phyloP scores from a whole-genome alignment of 768 basidiomycete species.

The Leucocoprinus leucothites region DNA sequence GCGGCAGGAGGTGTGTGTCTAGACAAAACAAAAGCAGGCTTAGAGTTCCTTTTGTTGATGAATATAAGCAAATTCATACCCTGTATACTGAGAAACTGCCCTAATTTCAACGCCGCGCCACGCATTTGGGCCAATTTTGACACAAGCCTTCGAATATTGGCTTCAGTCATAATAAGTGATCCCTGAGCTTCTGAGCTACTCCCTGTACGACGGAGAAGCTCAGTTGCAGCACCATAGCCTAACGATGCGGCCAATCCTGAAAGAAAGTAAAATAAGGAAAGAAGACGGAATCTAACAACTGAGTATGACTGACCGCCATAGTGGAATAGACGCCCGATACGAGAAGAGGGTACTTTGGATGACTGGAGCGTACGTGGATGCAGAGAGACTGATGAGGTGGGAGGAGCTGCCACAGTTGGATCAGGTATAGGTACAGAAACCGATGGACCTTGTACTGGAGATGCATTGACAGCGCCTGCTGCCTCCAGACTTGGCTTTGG shows the following conservation, averaged over 20 bases:
- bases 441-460: not conserved
- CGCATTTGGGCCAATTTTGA: constrained; percentile 94
- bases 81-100: constrained; percentile 98
- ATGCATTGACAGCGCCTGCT: not conserved
- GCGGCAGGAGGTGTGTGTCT: constrained; percentile 89
- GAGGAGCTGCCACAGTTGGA: not conserved
- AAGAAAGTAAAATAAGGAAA: not conserved
- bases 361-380: constrained; percentile 54
- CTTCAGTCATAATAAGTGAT: constrained; percentile 84
- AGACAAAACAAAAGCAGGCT: not conserved
- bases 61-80: constrained; percentile 33
- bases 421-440: constrained; percentile 15
- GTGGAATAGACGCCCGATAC: constrained; percentile 86
- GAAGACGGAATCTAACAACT: not conserved
- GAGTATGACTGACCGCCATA: constrained; percentile 67
- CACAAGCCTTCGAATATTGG: constrained; percentile 86
- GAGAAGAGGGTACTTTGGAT: constrained; percentile 88
- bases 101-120: constrained; percentile 93
- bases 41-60: not conserved
- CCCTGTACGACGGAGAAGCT: constrained; percentile 71
- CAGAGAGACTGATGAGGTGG: not conserved
- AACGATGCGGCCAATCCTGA: constrained; percentile 89
- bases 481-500: not conserved
- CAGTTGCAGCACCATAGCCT: constrained; percentile 85
- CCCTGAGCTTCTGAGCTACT: constrained; percentile 30